A percentile compares a stretch with the other conserved stretches of the same genome.
Evolutionary conservation across 192 early-diverging fungal species (phyloP).

Genomic region (Backusella psychrophila): DNA sequence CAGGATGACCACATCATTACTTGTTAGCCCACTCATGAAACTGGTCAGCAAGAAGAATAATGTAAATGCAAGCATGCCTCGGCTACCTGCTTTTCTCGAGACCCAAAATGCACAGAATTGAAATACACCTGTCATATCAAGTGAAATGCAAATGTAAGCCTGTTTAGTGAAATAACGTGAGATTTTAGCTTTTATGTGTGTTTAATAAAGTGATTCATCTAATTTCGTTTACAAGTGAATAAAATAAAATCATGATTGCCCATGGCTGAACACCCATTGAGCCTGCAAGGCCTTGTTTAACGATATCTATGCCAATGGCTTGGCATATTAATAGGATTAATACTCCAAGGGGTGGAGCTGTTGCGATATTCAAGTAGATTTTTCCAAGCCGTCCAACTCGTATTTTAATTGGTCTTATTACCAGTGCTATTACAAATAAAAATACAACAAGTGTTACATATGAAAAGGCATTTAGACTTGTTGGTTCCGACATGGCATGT

Average conservation of each 20-base stretch:
- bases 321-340: conserved; percentile 63
- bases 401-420: conserved; percentile 59
- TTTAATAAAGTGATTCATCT: background rate
- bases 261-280: conserved; percentile 67
- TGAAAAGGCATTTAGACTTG: conserved; percentile 42
- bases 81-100: conserved; percentile 56
- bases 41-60: conserved; percentile 69
- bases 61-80: conserved; percentile 61
- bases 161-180: conserved; percentile 7
- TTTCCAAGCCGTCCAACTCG: conserved; percentile 24
- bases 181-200: background rate
- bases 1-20: conserved; percentile 85
- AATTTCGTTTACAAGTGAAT: conserved; percentile 52
- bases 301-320: conserved; percentile 43
- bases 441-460: conserved; percentile 63
- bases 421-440: conserved; percentile 54
- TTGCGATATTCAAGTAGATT: conserved; percentile 61
- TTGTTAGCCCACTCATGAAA: conserved; percentile 70
- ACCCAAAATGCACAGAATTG: conserved; percentile 76
- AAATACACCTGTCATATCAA: conserved; percentile 81
- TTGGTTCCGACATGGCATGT: background rate
- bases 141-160: conserved; percentile 82
- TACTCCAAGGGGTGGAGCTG: conserved; percentile 68
- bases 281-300: conserved; percentile 60
- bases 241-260: conserved; percentile 79